Base-by-base conservation (phyloP, 345 rosid genomes). In the Turnera subulata region DNA sequence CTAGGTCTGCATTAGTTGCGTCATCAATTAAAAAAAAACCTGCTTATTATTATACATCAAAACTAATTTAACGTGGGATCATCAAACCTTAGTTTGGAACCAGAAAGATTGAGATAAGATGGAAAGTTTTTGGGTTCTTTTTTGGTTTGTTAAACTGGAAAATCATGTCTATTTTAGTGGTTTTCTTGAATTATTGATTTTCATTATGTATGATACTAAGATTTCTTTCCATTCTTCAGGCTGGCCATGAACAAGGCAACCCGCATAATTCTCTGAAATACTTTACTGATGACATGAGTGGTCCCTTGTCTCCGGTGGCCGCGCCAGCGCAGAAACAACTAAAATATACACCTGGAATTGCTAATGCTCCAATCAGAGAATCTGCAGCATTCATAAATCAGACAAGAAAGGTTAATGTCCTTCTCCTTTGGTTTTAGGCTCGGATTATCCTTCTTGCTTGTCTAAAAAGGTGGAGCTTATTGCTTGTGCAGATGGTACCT, bases 251-350 rank as follows among this genome's bases (percentile, higher is more conserved):
- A 52, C 82, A 82, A 80, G 86, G 75, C 25, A 84, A 73, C 56
- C 70, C 91, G 6, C 81, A 66, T 19, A 83, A 83, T 72, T 79
- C 89, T 46, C 63, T 81, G 72, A 84, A 82, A 71, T 82, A 86
- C 46, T 60, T 70, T 45, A 65, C 82, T 22, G 89, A 84, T 57
- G 95, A 89, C 55, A 54, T 59, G 56, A 80, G 70, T 57, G 75
- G 79, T 57, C 78, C 89, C 22, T 65, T 77, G 55, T 84, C 93
- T 63, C 96, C 92, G 29, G 73, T 82, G 72, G 62, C 95, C 19
- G 81, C 82, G 55, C 92, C 92, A 24, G 97, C 96, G 42, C 96
- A 85, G 73, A 93, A 89, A 71, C 99, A 93, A 69, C 86, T 89
- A 53, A 87, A 89, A 67, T 89, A 83, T 75, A 78, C 89, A 25